Evolutionary conservation across 1,139 yeast species (phyloP).

Genomic region (Arxiozyma bovina): DNA sequence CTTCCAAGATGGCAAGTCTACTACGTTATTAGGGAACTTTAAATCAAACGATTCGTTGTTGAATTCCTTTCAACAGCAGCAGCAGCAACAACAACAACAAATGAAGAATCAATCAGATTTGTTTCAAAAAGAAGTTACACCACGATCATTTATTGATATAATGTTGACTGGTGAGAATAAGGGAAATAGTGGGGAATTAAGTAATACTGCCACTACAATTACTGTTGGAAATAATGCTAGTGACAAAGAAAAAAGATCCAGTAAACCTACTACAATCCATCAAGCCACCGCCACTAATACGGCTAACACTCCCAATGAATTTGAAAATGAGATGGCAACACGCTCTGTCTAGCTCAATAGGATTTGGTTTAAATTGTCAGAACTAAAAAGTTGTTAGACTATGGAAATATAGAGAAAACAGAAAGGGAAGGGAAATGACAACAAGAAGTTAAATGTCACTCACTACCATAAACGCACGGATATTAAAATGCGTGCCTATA

Average conservation of each 20-base stretch:
- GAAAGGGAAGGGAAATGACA: too few relatives aligned
- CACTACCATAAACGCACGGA: too few relatives aligned
- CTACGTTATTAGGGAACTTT: background rate
- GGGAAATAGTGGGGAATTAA: background rate
- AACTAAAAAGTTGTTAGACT: too few relatives aligned
- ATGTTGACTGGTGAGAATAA: slow-evolving; percentile 1
- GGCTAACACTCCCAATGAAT: too few relatives aligned
- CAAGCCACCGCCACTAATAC: too few relatives aligned
- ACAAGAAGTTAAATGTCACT: too few relatives aligned
- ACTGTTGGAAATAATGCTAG: background rate
- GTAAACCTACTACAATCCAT: background rate
- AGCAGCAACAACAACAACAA: background rate
- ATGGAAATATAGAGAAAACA: too few relatives aligned
- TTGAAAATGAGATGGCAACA: too few relatives aligned
- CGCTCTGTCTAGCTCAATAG: too few relatives aligned
- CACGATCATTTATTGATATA: slow-evolving; percentile 11
- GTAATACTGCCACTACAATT: background rate
- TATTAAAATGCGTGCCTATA: too few relatives aligned
- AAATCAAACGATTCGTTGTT: background rate
- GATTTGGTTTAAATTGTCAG: too few relatives aligned
- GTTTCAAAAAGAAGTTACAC: slow-evolving; percentile 4
- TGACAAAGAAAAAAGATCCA: background rate
- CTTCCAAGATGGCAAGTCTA: background rate
- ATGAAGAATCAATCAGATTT: background rate
- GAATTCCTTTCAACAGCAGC: background rate